Conservation (phyloP, 306 rosid species). For the Cicer judaicum region DNA sequence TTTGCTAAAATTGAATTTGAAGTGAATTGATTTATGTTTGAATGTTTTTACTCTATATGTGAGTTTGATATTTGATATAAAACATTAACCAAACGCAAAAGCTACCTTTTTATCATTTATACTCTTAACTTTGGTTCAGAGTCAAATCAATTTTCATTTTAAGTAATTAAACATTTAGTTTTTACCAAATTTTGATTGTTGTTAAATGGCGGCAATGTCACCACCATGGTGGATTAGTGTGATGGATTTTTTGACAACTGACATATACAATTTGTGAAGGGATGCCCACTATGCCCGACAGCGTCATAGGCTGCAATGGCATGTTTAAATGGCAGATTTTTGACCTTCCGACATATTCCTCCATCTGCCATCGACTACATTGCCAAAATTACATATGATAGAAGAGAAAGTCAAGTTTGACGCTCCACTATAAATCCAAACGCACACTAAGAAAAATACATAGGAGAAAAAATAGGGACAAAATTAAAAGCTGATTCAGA, state of each 20-base stretch:
- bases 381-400: neutral
- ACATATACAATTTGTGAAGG: too few species aligned
- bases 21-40: neutral
- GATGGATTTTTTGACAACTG: too few species aligned
- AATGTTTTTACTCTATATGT: neutral
- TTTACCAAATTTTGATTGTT: neutral
- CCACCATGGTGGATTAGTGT: too few species aligned
- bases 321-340: too few species aligned
- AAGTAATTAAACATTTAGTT: neutral
- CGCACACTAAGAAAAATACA: neutral
- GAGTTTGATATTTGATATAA: slow-evolving; percentile 1
- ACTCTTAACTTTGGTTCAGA: neutral
- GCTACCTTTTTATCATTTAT: neutral
- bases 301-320: too few species aligned
- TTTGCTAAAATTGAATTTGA: neutral
- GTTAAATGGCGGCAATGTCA: too few species aligned
- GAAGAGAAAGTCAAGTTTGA: neutral
- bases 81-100: neutral
- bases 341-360: too few species aligned
- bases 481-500: neutral
- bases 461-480: neutral
- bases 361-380: too few species aligned
- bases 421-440: neutral
- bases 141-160: neutral
- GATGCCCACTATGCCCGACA: too few species aligned